A percentile compares a stretch with the other conserved stretches of the same genome.
Conservation (phyloP, 139 green algal species). For the Chlorella sp. region DNA sequence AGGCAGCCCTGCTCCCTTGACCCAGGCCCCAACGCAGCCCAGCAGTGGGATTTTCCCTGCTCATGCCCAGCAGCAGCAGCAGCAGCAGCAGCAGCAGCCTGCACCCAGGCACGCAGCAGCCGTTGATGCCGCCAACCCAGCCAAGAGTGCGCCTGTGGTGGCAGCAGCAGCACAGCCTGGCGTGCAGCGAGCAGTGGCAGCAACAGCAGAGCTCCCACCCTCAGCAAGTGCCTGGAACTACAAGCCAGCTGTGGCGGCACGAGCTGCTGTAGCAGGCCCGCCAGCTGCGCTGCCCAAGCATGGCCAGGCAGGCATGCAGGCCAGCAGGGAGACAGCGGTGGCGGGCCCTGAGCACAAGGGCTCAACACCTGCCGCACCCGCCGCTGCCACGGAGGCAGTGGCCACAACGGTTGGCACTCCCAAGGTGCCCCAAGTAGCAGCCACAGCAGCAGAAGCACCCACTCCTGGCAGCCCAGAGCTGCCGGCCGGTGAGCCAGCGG, state of each 20-base stretch:
- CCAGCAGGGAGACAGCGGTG: too few species aligned
- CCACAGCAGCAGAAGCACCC: neutral
- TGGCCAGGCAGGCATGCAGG: too few species aligned
- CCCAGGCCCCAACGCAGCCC: slow-evolving; percentile 8
- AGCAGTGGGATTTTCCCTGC: neutral
- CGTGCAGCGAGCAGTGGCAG: too few species aligned
- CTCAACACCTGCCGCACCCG: too few species aligned
- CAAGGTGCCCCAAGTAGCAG: neutral
- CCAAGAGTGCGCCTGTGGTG: neutral
- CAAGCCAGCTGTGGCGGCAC: too few species aligned
- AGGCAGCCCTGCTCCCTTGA: neutral
- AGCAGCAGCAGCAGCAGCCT: neutral
- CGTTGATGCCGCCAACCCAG: too few species aligned
- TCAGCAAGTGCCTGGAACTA: too few species aligned
- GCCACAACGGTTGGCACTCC: neutral
- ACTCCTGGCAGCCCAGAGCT: neutral
- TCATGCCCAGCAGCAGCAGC: neutral
- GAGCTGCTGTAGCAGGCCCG: too few species aligned
- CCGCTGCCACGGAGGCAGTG: neutral
- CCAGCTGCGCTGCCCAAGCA: too few species aligned
- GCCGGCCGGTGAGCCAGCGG: neutral
- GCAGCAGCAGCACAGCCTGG: neutral
- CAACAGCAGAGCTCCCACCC: too few species aligned
- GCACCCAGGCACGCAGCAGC: neutral
- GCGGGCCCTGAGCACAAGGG: too few species aligned